These are phyloP conservation scores for Globisporangium emineosum DNA, from an alignment of 352 stramenopile genomes.

Conservation along the genomic window DNA sequence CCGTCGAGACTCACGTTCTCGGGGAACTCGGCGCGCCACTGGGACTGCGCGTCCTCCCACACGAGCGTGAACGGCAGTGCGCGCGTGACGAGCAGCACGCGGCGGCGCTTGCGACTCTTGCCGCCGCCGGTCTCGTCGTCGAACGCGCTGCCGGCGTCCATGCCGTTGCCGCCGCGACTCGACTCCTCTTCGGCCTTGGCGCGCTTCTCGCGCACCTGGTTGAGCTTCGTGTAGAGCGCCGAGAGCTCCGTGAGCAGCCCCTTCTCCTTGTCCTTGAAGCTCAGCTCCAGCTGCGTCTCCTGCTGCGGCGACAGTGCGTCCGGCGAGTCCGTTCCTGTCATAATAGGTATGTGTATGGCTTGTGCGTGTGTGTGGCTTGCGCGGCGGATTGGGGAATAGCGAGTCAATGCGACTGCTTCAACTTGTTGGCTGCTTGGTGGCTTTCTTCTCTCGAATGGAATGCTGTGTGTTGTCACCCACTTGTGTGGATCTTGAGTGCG, in stretches of 20 bases:
- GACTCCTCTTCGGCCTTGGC: slow-evolving; percentile 64
- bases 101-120: slow-evolving; percentile 38
- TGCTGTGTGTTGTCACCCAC: not conserved
- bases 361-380: not conserved
- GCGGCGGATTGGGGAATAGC: slow-evolving; percentile 7
- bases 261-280: slow-evolving; percentile 71
- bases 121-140: slow-evolving; percentile 25
- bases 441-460: slow-evolving; percentile 6
- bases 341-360: not conserved
- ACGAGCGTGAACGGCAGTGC: slow-evolving; percentile 76
- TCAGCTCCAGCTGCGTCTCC: slow-evolving; percentile 6
- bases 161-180: slow-evolving; percentile 17
- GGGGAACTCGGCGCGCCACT: slow-evolving; percentile 79
- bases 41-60: slow-evolving; percentile 73
- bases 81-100: slow-evolving; percentile 74
- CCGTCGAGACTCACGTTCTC: slow-evolving; percentile 70
- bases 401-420: not conserved
- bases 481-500: not conserved
- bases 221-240: slow-evolving; percentile 77
- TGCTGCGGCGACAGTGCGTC: not conserved
- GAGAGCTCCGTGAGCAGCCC: slow-evolving; percentile 68
- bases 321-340: slow-evolving; percentile 14
- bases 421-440: slow-evolving; percentile 1
- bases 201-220: slow-evolving; percentile 79
- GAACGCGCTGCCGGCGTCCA: slow-evolving; percentile 18